phyloP scores from a whole-genome alignment of 1,284 basidiomycete genomes.

The Malassezia furfur region DNA sequence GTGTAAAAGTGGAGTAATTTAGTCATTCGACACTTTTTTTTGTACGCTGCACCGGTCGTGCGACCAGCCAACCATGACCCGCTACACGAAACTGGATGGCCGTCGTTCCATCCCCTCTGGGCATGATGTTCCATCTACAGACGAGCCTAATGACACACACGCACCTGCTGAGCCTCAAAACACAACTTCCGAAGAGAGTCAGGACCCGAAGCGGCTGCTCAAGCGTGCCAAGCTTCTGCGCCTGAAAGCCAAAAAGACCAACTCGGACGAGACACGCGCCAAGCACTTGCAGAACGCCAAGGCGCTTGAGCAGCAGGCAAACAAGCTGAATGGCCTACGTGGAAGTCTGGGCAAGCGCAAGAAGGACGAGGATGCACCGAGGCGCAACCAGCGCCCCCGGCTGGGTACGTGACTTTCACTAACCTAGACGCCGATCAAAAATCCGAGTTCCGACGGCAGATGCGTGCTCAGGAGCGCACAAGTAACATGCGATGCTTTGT shows the following conservation, averaged over 20 bases:
- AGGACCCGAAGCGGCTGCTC: slow-evolving; percentile 25
- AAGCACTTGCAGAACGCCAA: slow-evolving; percentile 20
- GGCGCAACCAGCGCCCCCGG: slow-evolving; percentile 6
- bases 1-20: not conserved
- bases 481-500: slow-evolving; percentile 69
- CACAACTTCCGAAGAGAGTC: too few relatives aligned
- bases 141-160: not conserved
- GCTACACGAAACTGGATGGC: slow-evolving; percentile 17
- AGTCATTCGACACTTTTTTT: slow-evolving; percentile 1
- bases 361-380: not conserved
- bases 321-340: slow-evolving; percentile 29
- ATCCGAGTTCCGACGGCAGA: slow-evolving; percentile 57
- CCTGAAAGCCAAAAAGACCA: slow-evolving; percentile 40
- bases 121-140: not conserved
- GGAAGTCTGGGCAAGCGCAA: slow-evolving; percentile 25
- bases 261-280: slow-evolving; percentile 26
- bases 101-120: slow-evolving; percentile 2
- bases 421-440: slow-evolving; percentile 32
- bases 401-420: slow-evolving; percentile 2
- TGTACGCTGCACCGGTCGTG: not conserved
- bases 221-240: slow-evolving; percentile 43
- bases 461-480: slow-evolving; percentile 59
- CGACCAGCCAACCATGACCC: slow-evolving; percentile 5
- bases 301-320: slow-evolving; percentile 46
- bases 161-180: too few relatives aligned